Evolutionary conservation across 1,284 basidiomycete species (phyloP), one percentile per base, ranked within the genome.

Genomic region (Golubevia pallescens): DNA sequence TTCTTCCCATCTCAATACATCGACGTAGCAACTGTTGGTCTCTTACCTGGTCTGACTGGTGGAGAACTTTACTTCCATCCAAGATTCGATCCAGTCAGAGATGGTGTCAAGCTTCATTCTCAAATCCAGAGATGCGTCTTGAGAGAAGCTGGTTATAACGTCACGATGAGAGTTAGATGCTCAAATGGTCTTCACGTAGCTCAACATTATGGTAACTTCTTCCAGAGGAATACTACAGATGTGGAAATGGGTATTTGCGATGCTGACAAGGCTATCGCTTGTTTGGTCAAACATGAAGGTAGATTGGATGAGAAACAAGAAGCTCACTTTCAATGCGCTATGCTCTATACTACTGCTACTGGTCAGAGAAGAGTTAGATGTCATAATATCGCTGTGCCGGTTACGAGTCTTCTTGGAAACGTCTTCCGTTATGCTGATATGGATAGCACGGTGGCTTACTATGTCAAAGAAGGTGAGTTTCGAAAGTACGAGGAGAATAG

Each of bases 51-150:
- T 0, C 85, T 91, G 16, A 95, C 94, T 0, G 97, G 97, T n/a
- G 97, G 97, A 19, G 94, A 97, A 67, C 82, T 96, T 0, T 95
- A 92, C 87, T 97, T 93, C 88, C 93, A 97, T 81, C 96, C 97
- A 5, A 90, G 93, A 42, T 99, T 95, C 86, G 90, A 92, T 65
- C 89, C 90, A 0, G 86, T 87, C 1, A 89, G 92, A 56, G 94
- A 97, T 83, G 89, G 89, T 7, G 82, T 88, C 20, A 88, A 90
- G 14, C 84, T 99, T 10, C 86, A 89, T 24, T 91, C 91, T 21
- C 93, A 97, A 79, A 84, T 99, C 20, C 88, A 88, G 62, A 89
- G 93, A 24, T 86, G 94, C 0, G 78, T 95, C 16, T 87, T 89
- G 3, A 89, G 94, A 20, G 91, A 90, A 71, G 92, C 92, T 10